These are phyloP conservation scores for Iris macrosiphon DNA, from an alignment of 106 monocot species.

Conservation along the genomic window DNA sequence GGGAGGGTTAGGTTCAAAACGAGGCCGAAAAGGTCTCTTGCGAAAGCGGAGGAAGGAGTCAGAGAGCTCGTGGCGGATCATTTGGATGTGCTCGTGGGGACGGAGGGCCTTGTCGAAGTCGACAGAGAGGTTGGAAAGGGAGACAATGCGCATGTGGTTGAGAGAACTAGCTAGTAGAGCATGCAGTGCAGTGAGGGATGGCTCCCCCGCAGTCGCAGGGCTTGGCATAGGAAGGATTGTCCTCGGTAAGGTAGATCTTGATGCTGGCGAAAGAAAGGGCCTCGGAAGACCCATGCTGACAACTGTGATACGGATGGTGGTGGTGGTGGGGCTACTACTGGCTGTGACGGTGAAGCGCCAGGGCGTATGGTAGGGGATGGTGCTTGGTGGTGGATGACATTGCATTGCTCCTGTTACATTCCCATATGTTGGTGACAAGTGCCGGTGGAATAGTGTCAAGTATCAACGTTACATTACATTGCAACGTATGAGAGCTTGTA, in stretches of 20 bases:
- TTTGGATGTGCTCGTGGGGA: conserved; percentile 64
- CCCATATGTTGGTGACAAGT: too few species aligned
- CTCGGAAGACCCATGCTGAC: conserved; percentile 77
- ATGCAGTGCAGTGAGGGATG: conserved; percentile 90
- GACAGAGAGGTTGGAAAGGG: conserved; percentile 67
- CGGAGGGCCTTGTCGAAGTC: conserved; percentile 62
- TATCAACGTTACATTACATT: too few species aligned
- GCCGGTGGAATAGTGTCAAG: too few species aligned
- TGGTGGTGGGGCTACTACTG: conserved; percentile 4
- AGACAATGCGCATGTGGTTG: conserved; percentile 74
- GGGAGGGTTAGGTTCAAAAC: conserved; percentile 45
- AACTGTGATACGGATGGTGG: conserved; percentile 63
- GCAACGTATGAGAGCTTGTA: too few species aligned
- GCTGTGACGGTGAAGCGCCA: background rate
- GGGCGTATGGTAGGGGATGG: background rate
- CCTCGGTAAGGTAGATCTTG: conserved; percentile 68
- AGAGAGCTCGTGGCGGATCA: conserved; percentile 88
- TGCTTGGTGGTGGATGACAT: background rate
- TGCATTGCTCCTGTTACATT: too few species aligned
- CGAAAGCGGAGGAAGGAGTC: conserved; percentile 79
- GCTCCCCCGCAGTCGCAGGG: conserved; percentile 95
- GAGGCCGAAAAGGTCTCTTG: conserved; percentile 39
- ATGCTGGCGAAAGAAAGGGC: conserved; percentile 50
- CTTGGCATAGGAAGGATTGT: conserved; percentile 63
- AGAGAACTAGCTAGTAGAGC: conserved; percentile 80